Conservation (phyloP, 257 asterid species). For the Fraxinus excelsior region DNA sequence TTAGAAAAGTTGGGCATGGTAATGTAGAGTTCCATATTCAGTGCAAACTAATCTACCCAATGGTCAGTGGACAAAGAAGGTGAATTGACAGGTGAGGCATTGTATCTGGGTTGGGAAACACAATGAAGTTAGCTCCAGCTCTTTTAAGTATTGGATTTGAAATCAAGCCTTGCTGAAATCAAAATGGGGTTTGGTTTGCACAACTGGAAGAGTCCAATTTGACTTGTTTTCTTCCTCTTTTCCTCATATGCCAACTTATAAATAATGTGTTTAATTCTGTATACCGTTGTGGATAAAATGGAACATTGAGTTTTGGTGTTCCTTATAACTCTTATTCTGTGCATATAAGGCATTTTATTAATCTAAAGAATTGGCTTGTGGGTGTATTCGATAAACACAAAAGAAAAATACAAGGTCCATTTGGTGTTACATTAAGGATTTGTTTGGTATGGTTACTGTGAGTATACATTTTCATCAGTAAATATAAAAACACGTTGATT, state of each 20-base stretch:
- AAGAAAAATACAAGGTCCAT: too few species aligned
- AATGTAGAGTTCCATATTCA: background rate
- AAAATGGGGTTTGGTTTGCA: background rate
- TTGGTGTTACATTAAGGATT: too few species aligned
- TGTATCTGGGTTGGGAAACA: constrained; percentile 24
- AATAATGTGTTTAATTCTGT: constrained; percentile 29
- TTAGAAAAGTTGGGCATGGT: background rate
- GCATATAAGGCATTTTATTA: background rate
- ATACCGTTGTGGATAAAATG: too few species aligned
- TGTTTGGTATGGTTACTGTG: too few species aligned
- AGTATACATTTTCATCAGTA: too few species aligned
- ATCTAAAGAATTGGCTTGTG: background rate
- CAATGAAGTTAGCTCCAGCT: too few species aligned
- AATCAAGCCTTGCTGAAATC: too few species aligned
- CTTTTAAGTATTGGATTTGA: too few species aligned
- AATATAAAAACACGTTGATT: too few species aligned
- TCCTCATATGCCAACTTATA: constrained; percentile 23
- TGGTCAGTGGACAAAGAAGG: constrained; percentile 70
- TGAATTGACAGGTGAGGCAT: constrained; percentile 48
- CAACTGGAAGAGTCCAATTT: constrained; percentile 13
- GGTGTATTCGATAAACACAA: too few species aligned
- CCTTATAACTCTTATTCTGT: background rate
- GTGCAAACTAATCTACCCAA: constrained; percentile 36
- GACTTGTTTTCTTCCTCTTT: constrained; percentile 10
- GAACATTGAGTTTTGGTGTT: background rate